phyloP scores from a whole-genome alignment of 306 rosid species.

The Cotoneaster glaucophyllus region DNA sequence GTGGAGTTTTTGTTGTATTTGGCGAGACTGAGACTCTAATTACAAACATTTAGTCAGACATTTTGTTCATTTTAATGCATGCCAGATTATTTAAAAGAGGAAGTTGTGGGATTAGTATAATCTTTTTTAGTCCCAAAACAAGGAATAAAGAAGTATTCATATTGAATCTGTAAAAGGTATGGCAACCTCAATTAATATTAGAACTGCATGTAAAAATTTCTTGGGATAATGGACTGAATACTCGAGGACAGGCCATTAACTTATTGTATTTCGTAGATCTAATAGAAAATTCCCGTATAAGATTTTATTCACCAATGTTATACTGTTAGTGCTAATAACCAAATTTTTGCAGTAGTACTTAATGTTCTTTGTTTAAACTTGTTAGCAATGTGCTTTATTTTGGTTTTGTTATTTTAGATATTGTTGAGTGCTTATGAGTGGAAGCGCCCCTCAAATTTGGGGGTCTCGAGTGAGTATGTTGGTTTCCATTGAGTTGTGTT shows the following conservation, averaged over 20 bases:
- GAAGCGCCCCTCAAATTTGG: neutral
- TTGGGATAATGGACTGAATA: too few species aligned
- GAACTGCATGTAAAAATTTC: neutral
- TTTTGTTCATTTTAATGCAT: neutral
- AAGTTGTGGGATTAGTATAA: neutral
- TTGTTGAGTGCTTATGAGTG: neutral
- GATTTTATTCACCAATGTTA: neutral
- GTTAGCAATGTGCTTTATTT: neutral
- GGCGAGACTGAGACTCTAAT: neutral
- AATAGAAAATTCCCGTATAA: neutral
- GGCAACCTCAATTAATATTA: neutral
- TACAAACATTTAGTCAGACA: neutral
- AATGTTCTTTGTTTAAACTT: neutral
- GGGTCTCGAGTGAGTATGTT: neutral
- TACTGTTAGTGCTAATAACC: neutral
- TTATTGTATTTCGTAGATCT: neutral
- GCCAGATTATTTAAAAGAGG: neutral
- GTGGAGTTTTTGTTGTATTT: neutral
- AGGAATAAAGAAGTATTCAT: neutral
- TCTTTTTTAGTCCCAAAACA: neutral
- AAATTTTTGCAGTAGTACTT: neutral
- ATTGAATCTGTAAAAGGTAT: neutral
- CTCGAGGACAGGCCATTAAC: neutral
- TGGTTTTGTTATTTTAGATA: neutral
- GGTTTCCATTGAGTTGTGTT: slow-evolving; percentile 3